Evolutionary conservation across 306 rosid genomes (phyloP), one percentile per base, ranked within the genome.

Genomic region (Fragaria iinumae): DNA sequence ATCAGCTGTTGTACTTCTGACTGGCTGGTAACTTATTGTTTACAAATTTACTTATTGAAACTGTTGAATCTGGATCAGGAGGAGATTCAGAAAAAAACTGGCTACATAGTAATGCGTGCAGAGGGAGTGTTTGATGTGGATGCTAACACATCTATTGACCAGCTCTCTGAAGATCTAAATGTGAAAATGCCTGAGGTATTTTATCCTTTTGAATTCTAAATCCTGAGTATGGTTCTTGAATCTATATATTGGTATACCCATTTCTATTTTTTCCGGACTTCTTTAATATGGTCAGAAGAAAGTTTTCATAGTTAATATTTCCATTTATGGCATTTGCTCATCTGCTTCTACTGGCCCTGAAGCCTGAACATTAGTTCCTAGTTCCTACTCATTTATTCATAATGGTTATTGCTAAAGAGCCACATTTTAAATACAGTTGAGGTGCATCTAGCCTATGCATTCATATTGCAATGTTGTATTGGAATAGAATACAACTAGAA

Each of bases 61-160:
- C 71, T 82, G 36, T n/a, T 73, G 81, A 70, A 67, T 56, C 67
- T 84, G 36, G 53, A 60, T 64, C 83, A 96, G 99, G 99, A 96
- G 87, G 99, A 93, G 89, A 96, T 96, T 80, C 97, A 96, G 86
- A 96, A 93, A 69, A 96, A 93, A 86, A 96, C 97, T n/a, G 99
- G 99, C 76, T 96, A 96, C 80, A 82, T 96, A 62, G 98, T 96
- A 80, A 96, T 96, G 97, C 93, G 97, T 72, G 98, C 99, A 0
- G 91, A 89, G 80, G 99, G 99, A 77, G 82, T 96, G 56, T 96
- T 86, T 76, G 99, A 96, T 41, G 99, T 96, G 64, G 99, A 96
- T 87, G 99, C 99, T 52, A 96, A 96, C 86, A 93, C 99, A 10
- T 89, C 99, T 67, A 96, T 91, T 47, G 94, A 96, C 86, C 99